A percentile compares a stretch with the other conserved stretches of the same genome.
Evolutionary conservation across 2,329 filamentous ascomycete species (phyloP).

Genomic region (Aurifilum marmelostoma): DNA sequence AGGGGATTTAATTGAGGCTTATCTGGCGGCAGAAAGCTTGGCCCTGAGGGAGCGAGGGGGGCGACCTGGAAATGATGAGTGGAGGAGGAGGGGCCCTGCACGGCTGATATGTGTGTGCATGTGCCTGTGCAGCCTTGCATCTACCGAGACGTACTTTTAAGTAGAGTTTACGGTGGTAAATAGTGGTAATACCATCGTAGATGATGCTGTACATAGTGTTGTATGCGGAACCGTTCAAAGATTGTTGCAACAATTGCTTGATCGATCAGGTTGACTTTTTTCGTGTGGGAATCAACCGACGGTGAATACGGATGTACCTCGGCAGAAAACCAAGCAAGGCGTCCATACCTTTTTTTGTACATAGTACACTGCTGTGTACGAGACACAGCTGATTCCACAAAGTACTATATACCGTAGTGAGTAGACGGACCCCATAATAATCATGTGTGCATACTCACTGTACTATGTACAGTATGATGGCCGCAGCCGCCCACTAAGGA

Average conservation of each 20-base stretch:
- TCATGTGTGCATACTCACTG: not conserved
- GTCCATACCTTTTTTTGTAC: too few species aligned
- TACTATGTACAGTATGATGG: not conserved
- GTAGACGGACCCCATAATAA: not conserved
- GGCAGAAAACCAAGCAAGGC: not conserved
- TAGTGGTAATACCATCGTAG: not conserved
- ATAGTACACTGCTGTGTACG: too few species aligned
- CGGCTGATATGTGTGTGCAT: not conserved
- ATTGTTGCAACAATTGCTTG: not conserved
- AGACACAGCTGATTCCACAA: too few species aligned
- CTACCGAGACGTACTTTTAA: not conserved
- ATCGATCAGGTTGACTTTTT: not conserved
- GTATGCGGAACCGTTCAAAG: not conserved
- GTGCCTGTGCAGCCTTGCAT: not conserved
- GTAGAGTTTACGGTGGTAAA: not conserved
- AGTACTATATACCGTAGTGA: too few species aligned
- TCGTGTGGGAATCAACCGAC: not conserved
- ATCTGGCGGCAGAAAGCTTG: constrained; percentile 13
- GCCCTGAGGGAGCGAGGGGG: not conserved
- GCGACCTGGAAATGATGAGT: not conserved
- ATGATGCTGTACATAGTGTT: not conserved
- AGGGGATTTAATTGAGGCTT: not conserved
- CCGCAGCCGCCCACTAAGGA: not conserved
- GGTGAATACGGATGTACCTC: not conserved
- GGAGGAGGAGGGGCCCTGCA: not conserved